Evolutionary conservation across 306 rosid genomes (phyloP), one percentile per base, ranked within the genome.

Genomic region (Trichosanthes truncata): DNA sequence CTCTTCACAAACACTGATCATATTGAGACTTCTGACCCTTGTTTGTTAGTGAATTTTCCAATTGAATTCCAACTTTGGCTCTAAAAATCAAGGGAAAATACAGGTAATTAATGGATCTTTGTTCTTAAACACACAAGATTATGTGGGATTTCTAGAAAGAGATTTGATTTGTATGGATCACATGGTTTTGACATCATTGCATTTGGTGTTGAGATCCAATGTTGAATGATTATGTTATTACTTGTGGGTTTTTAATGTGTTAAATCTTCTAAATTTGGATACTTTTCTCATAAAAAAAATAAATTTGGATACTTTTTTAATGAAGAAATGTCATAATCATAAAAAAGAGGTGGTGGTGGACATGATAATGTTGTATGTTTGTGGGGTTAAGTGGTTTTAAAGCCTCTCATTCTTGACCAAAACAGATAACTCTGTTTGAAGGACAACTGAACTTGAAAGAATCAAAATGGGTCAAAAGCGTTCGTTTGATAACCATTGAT

Each of bases 321-420:
- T 73, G 23, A 48, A 73, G 43, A 73, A 73, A 48, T 17, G 78
- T 74, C 61, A 29, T 74, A 11, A 49, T 74, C 78, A 48, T 13
- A 74, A 74, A 74, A 73, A 74, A 51, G 36, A 74, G 60, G 36
- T 48, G 60, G 78, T 74, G 78, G 43, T 48, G 78, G 15, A 29
- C 78, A 74, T 74, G 78, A 74, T 72, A 72, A 72, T 68, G 53
- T 15, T 72, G 52, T 57, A 14, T 72, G 55, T 49, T 74, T 74
- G 78, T 74, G 78, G 61, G 78, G 61, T 26, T 74, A 29, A 20
- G 75, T n/a, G 52, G 7, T 25, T 20, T n/a, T 6, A 12, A 46
- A 18, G 43, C 78, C 78, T 49, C 12, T 46, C 78, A 18, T 46
- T 46, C 5, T 48, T 74, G 61, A 74, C 78, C 78, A 49, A 45